A percentile compares a stretch with the other conserved stretches of the same genome.
phyloP scores from a whole-genome alignment of 2,329 filamentous ascomycete species.

The Claviceps africana region DNA sequence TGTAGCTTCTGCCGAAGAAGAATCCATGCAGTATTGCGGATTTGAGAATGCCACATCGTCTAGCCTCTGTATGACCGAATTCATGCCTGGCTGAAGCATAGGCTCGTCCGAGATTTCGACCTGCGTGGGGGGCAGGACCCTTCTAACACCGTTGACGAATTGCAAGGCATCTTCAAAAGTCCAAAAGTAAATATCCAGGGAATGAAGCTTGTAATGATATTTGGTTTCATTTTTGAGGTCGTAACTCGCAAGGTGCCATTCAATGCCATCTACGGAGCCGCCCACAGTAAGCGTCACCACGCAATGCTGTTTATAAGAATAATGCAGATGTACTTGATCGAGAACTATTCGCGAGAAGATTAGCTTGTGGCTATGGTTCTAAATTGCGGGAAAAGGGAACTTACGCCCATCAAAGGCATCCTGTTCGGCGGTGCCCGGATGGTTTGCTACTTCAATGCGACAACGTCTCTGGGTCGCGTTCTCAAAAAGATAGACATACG shows the following conservation, averaged over 20 bases:
- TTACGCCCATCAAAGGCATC: conserved; percentile 67
- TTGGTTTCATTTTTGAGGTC: conserved; percentile 62
- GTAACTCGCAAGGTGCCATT: conserved; percentile 65
- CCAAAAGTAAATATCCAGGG: conserved; percentile 69
- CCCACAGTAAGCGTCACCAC: conserved; percentile 55
- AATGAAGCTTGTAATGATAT: conserved; percentile 66
- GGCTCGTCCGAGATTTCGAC: conserved; percentile 54
- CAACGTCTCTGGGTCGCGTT: conserved; percentile 52
- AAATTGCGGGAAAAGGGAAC: conserved; percentile 13
- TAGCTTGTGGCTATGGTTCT: conserved; percentile 3
- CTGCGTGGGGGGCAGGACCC: conserved; percentile 46
- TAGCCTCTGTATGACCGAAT: conserved; percentile 58
- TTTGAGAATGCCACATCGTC: conserved; percentile 57
- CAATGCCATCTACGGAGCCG: conserved; percentile 33
- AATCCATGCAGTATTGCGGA: conserved; percentile 28
- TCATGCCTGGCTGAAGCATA: conserved; percentile 39
- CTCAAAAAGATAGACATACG: conserved; percentile 70
- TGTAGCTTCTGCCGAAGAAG: conserved; percentile 7
- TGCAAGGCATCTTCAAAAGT: conserved; percentile 55
- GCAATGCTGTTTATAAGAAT: conserved; percentile 62
- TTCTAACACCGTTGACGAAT: conserved; percentile 54
- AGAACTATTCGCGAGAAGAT: conserved; percentile 35
- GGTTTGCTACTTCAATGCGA: conserved; percentile 63
- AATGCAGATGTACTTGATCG: conserved; percentile 49
- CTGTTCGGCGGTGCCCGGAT: conserved; percentile 59